Evolutionary conservation across 257 asterid genomes (phyloP), one percentile per base, ranked within the genome.

Genomic region (Perilla frutescens): DNA sequence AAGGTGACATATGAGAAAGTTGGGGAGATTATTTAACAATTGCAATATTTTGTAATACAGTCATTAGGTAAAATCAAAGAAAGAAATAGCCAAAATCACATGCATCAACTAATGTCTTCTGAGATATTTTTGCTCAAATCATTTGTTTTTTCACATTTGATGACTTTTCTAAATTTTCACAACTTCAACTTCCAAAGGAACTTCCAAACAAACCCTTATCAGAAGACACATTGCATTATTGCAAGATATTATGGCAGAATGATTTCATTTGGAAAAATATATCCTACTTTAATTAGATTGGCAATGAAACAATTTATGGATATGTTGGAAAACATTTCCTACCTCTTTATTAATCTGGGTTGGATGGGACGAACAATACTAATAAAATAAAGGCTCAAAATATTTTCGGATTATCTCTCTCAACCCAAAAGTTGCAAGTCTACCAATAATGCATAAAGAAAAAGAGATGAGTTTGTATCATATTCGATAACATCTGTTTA

Each of bases 11-110:
- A 13, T 62, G 58, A 71, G 79, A 51, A 26, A 54, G 49, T 32
- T 37, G 12, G 53, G 49, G 48, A 72, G 72, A 70, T 64, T 41
- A 61, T 50, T 44, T 64, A 68, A 57, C 59, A 53, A 64, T 62
- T 48, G 73, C 66, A 53, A 67, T 34, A 34, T 63, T 62, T 55
- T 26, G 54, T 36, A 47, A 53, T 65, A 29, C 58, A 53, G 40
- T 51, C 41, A 57, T 31, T 68, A 32, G 66, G 64, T 76, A 32
- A 53, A 75, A 62, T 49, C 62, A 73, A 58, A 7, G 0, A 58
- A 72, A 66, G 3, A 34, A 72, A 70, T 58, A 36, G 72, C 57
- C 62, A 57, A 68, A 69, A 58, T 29, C 45, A 70, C 36, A 65
- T 8, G 44, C 26, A 67, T 49, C 77, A 50, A 56, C 11, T 64